Evolutionary conservation across 805 yeast species (phyloP).

Genomic region (Kluyveromyces dobzhanskii): DNA sequence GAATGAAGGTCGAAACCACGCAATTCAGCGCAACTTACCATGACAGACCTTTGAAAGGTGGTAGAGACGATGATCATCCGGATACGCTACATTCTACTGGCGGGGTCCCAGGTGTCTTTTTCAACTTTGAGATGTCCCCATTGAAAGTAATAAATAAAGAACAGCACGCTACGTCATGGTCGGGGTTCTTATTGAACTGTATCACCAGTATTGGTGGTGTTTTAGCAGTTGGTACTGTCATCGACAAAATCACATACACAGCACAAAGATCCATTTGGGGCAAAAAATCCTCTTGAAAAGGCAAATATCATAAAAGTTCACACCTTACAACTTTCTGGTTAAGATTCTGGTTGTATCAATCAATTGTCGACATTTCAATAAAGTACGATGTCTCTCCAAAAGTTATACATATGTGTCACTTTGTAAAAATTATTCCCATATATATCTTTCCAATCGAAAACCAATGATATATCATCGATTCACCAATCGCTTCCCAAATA

Average conservation of each 20-base stretch:
- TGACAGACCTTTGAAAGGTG: slow-evolving; percentile 78
- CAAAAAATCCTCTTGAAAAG: slow-evolving; percentile 16
- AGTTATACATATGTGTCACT: too few species aligned
- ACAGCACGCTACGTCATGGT: slow-evolving; percentile 59
- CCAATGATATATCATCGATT: too few species aligned
- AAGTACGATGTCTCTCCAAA: too few species aligned
- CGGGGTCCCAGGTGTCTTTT: slow-evolving; percentile 84
- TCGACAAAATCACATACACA: slow-evolving; percentile 83
- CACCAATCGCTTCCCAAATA: too few species aligned
- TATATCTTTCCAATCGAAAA: too few species aligned
- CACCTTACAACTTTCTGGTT: too few species aligned
- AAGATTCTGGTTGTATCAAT: too few species aligned
- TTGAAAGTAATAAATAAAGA: slow-evolving; percentile 84
- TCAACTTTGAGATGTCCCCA: slow-evolving; percentile 88
- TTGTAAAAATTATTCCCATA: too few species aligned
- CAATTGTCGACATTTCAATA: too few species aligned
- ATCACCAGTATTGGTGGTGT: slow-evolving; percentile 91
- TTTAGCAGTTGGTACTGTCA: slow-evolving; percentile 79
- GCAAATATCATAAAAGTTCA: too few species aligned
- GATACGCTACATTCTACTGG: slow-evolving; percentile 75
- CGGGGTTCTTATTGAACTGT: slow-evolving; percentile 72
- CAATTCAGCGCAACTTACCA: slow-evolving; percentile 87
- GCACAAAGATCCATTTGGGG: slow-evolving; percentile 63
- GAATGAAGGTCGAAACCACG: slow-evolving; percentile 45
- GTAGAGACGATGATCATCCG: slow-evolving; percentile 85